phyloP scores from a whole-genome alignment of 176 grass and related monocot species.

The Alloteropsis semialata region DNA sequence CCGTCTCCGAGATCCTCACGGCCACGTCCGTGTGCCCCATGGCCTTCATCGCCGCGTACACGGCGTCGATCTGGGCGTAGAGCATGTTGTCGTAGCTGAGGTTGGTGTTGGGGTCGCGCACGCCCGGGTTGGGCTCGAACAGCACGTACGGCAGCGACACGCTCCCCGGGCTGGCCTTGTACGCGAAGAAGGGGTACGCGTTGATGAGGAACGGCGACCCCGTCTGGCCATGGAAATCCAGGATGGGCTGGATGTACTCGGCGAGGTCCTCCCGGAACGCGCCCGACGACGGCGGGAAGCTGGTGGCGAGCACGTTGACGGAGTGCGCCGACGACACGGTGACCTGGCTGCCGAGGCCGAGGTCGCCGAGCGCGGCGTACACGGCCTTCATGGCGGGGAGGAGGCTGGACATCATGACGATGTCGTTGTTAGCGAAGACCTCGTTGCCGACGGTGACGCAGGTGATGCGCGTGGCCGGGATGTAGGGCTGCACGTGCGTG shows the following conservation, averaged over 20 bases:
- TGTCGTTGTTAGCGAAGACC: constrained; percentile 55
- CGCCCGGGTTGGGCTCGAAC: constrained; percentile 71
- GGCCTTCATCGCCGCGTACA: constrained; percentile 81
- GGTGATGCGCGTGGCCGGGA: constrained; percentile 66
- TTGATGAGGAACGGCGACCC: constrained; percentile 67
- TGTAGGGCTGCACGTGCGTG: constrained; percentile 63
- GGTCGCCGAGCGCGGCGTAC: constrained; percentile 41
- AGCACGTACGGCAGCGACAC: constrained; percentile 81
- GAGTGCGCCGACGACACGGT: constrained; percentile 74
- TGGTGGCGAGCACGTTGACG: constrained; percentile 49
- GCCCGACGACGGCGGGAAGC: constrained; percentile 73
- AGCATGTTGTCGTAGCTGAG: constrained; percentile 86
- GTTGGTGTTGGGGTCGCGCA: constrained; percentile 49
- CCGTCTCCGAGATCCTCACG: constrained; percentile 73
- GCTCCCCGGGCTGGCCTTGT: constrained; percentile 45
- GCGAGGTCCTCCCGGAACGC: constrained; percentile 53
- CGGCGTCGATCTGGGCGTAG: constrained; percentile 88
- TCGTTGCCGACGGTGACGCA: constrained; percentile 87
- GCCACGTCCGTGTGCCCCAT: constrained; percentile 73
- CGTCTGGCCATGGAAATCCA: constrained; percentile 57
- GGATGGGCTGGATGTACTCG: constrained; percentile 64
- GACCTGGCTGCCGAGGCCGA: constrained; percentile 40
- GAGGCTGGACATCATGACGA: constrained; percentile 45
- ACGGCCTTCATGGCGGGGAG: constrained; percentile 74
- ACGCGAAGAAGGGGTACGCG: constrained; percentile 80